Evolutionary conservation across 345 rosid species (phyloP).

Genomic region (Aethionema arabicum): DNA sequence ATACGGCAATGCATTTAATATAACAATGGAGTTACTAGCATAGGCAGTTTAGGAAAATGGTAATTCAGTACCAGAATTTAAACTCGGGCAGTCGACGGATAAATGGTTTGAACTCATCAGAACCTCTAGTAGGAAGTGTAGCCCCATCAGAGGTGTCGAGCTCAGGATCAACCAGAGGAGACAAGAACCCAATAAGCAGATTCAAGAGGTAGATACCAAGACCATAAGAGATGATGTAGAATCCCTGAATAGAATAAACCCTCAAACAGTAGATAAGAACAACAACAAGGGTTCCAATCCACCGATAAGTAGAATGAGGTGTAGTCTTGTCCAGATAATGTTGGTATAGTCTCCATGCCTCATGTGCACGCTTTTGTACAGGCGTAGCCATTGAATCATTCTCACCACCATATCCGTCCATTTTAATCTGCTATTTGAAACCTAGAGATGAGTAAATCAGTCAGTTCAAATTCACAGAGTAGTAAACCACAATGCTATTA

Average conservation of each 20-base stretch:
- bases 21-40: not conserved
- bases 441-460: no score
- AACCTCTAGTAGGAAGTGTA: constrained; percentile 72
- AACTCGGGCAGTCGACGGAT: constrained; percentile 93
- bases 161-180: constrained; percentile 87
- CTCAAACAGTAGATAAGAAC: constrained; percentile 54
- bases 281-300: constrained; percentile 65
- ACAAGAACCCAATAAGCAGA: constrained; percentile 78
- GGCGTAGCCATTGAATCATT: constrained; percentile 53
- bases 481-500: not conserved
- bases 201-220: constrained; percentile 81
- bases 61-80: constrained; percentile 64
- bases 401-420: constrained; percentile 76
- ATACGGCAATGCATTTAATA: not conserved
- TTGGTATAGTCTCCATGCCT: constrained; percentile 70
- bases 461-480: no score
- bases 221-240: constrained; percentile 74
- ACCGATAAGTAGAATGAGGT: constrained; percentile 66
- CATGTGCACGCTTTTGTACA: constrained; percentile 54
- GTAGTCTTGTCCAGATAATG: constrained; percentile 79
- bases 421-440: constrained; percentile 24
- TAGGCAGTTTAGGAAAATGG: not conserved
- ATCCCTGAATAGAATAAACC: constrained; percentile 69
- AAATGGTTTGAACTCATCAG: constrained; percentile 93
- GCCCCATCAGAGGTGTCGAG: constrained; percentile 67